Percentiles rank a stretch among this genome's conserved stretches.
Evolutionary conservation across 805 yeast genomes (phyloP).

Genomic region (Allodekkera sacchari): DNA sequence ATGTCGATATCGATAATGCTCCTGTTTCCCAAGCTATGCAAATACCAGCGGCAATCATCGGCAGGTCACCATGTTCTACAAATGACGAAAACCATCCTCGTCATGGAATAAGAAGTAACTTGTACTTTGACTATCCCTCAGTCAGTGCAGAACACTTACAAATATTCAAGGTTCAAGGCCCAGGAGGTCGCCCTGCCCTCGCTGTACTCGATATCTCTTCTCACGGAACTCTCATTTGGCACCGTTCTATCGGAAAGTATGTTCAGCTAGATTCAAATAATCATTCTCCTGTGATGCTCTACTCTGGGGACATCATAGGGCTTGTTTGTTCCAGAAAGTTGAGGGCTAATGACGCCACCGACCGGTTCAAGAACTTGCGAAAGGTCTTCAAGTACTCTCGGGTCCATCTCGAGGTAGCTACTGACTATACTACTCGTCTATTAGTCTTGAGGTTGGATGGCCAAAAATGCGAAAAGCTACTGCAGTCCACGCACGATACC

Average conservation of each 20-base stretch:
- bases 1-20: neutral
- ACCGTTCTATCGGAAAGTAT: neutral
- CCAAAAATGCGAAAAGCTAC: too few species aligned
- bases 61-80: slow-evolving; percentile 15
- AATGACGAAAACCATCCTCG: slow-evolving; percentile 6
- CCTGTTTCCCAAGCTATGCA: neutral
- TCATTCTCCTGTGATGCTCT: neutral
- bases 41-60: slow-evolving; percentile 11
- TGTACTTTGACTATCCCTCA: slow-evolving; percentile 16
- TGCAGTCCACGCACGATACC: too few species aligned
- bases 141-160: slow-evolving; percentile 19
- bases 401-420: too few species aligned
- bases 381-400: neutral
- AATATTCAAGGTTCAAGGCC: slow-evolving; percentile 5
- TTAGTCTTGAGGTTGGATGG: too few species aligned
- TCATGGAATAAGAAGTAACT: slow-evolving; percentile 4
- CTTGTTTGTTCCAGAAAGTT: neutral
- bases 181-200: neutral
- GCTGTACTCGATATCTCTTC: neutral
- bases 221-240: neutral
- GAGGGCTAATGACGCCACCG: neutral
- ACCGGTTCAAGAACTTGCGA: neutral
- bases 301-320: neutral
- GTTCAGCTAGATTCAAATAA: neutral
- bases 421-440: too few species aligned